Conservation (phyloP, 2,329 filamentous ascomycete genomes). For the Ophiocordyceps camponoti-leonardi region DNA sequence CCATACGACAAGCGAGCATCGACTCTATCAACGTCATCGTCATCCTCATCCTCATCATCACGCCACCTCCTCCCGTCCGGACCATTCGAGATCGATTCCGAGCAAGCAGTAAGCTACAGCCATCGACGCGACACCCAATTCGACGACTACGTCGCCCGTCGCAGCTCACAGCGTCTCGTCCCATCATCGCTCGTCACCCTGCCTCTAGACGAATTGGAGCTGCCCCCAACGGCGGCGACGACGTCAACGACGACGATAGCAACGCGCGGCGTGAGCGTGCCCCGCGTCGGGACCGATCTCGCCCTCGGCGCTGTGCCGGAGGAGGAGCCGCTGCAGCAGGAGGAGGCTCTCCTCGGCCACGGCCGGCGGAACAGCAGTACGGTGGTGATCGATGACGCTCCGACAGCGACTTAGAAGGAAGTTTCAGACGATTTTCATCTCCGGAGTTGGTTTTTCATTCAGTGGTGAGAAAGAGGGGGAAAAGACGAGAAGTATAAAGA, state of each 20-base stretch:
- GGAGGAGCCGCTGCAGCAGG: slow-evolving; percentile 10
- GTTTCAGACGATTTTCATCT: too few species aligned
- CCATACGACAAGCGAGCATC: too few species aligned
- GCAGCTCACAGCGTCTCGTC: slow-evolving; percentile 1
- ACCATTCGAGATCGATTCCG: neutral
- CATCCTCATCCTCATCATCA: too few species aligned
- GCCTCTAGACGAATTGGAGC: neutral
- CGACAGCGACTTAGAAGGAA: too few species aligned
- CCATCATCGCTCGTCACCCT: neutral
- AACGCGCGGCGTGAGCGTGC: neutral
- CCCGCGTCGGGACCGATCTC: neutral
- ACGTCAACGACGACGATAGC: neutral
- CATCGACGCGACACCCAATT: slow-evolving; percentile 30
- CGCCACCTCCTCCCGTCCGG: neutral
- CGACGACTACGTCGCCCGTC: slow-evolving; percentile 24
- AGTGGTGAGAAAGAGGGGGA: too few species aligned
- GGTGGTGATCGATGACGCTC: too few species aligned
- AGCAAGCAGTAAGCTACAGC: slow-evolving; percentile 15
- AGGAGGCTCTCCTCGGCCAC: neutral
- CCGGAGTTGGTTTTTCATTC: too few species aligned
- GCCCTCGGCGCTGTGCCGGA: slow-evolving; percentile 21
- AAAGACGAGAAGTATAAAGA: too few species aligned
- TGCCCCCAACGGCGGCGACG: neutral
- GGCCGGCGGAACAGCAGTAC: neutral
- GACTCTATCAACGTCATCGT: too few species aligned